Percentiles rank a stretch among this genome's conserved stretches.
phyloP scores from a whole-genome alignment of 495 filamentous ascomycete species.

The Umbilicaria muhlenbergii region DNA sequence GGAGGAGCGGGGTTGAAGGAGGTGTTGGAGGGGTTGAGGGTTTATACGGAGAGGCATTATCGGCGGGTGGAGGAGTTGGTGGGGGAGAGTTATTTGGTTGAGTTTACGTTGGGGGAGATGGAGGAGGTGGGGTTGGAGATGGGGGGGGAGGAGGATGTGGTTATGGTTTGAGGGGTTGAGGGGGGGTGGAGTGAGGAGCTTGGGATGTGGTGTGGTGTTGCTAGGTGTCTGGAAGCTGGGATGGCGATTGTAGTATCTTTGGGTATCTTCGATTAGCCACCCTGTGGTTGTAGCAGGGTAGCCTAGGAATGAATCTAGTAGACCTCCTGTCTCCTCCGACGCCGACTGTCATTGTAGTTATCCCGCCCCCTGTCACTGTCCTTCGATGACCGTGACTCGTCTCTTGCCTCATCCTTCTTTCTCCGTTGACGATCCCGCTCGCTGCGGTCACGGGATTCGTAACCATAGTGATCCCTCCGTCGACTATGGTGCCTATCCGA shows the following conservation, averaged over 20 bases:
- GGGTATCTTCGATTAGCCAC: too few relatives aligned
- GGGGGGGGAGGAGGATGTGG: slow-evolving; percentile 16
- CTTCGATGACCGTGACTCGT: neutral
- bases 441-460: slow-evolving; percentile 7
- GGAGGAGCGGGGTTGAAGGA: slow-evolving; percentile 58
- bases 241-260: too few relatives aligned
- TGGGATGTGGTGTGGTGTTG: neutral
- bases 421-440: slow-evolving; percentile 10
- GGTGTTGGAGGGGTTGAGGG: slow-evolving; percentile 63
- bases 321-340: neutral
- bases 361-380: neutral
- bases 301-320: neutral
- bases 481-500: slow-evolving; percentile 19
- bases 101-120: slow-evolving; percentile 89
- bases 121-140: slow-evolving; percentile 41
- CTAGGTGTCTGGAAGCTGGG: too few relatives aligned
- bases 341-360: neutral
- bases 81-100: slow-evolving; percentile 89
- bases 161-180: neutral
- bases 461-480: slow-evolving; percentile 20
- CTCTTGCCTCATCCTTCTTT: neutral
- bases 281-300: too few relatives aligned
- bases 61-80: slow-evolving; percentile 69
- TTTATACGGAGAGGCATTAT: slow-evolving; percentile 87
- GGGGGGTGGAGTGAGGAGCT: neutral